These are phyloP conservation scores for Mycena rebaudengoi DNA, from an alignment of 768 basidiomycete genomes.

Conservation along the genomic window DNA sequence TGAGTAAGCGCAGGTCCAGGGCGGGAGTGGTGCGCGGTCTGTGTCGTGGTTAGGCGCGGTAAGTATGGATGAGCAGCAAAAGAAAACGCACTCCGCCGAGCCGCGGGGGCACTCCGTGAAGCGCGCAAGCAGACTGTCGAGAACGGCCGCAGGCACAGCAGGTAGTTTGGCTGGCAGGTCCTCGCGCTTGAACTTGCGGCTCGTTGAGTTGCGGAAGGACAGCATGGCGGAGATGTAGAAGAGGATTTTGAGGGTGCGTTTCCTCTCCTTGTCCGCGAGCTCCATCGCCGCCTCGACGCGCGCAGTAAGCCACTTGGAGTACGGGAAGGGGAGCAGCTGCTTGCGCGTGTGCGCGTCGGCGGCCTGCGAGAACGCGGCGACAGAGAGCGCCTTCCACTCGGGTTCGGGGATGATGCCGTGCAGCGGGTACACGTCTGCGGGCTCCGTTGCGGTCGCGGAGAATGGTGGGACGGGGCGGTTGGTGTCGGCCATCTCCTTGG, in stretches of 20 bases:
- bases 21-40: slow-evolving; percentile 70
- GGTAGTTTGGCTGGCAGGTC: slow-evolving; percentile 64
- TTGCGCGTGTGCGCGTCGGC: slow-evolving; percentile 55
- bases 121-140: slow-evolving; percentile 78
- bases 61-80: background rate
- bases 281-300: slow-evolving; percentile 58
- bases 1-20: slow-evolving; percentile 75
- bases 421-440: slow-evolving; percentile 78
- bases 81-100: slow-evolving; percentile 61
- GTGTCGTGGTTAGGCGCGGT: background rate
- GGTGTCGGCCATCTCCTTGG: slow-evolving; percentile 67
- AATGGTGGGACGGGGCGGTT: slow-evolving; percentile 82
- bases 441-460: slow-evolving; percentile 68
- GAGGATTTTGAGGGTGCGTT: slow-evolving; percentile 71
- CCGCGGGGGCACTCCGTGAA: slow-evolving; percentile 83
- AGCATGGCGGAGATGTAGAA: slow-evolving; percentile 88
- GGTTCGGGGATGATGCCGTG: slow-evolving; percentile 81
- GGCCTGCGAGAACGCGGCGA: slow-evolving; percentile 63
- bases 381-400: slow-evolving; percentile 79
- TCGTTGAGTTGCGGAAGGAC: slow-evolving; percentile 62
- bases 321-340: slow-evolving; percentile 65
- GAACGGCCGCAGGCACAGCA: slow-evolving; percentile 65
- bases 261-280: slow-evolving; percentile 61
- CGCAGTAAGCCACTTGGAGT: slow-evolving; percentile 77
- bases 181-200: slow-evolving; percentile 54